These are phyloP conservation scores for Fraxinus sp. DNA, from an alignment of 305 asterid species.

Conservation along the genomic window DNA sequence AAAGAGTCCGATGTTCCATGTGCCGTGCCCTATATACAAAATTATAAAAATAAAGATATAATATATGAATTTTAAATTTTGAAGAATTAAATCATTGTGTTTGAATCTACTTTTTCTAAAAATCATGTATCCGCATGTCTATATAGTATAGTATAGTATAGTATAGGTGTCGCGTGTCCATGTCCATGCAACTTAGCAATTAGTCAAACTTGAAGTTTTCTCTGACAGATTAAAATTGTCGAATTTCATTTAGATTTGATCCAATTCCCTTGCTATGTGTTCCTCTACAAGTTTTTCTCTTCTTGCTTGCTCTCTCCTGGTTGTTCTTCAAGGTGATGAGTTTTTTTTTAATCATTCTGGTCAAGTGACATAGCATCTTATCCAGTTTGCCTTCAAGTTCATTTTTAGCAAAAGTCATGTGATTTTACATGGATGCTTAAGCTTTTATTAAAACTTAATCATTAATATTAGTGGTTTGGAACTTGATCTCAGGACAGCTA, in stretches of 20 bases:
- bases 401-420: not conserved
- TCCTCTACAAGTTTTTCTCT: not conserved
- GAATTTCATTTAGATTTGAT: not conserved
- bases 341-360: not conserved
- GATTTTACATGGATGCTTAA: not conserved
- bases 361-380: not conserved
- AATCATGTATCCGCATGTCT: not conserved
- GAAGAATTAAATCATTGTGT: not conserved
- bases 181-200: not conserved
- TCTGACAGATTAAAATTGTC: not conserved
- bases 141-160: not conserved
- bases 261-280: not conserved
- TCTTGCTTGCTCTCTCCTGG: not conserved
- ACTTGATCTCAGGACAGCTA: slow-evolving; percentile 62
- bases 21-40: not conserved
- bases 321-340: not conserved
- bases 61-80: not conserved
- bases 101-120: not conserved
- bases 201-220: not conserved
- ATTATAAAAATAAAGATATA: not conserved
- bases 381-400: not conserved
- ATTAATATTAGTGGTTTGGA: slow-evolving; percentile 24
- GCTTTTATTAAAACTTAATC: not conserved
- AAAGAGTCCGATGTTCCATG: not conserved
- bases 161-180: not conserved